Conservation (phyloP, 106 monocot species). For the Phalaenopsis equestris region DNA sequence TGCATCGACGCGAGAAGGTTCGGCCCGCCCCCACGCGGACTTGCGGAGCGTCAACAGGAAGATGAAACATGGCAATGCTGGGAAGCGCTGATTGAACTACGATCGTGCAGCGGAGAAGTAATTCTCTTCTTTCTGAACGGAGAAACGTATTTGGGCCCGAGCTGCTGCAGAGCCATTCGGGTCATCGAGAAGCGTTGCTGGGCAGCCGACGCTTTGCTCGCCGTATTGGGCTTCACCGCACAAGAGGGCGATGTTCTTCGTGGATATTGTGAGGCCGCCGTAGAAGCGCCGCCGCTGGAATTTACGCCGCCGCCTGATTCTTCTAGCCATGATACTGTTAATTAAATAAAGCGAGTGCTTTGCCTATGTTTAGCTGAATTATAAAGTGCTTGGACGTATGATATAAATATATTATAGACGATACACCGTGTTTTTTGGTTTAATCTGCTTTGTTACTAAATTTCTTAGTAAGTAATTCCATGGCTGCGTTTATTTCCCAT, state of each 20-base stretch:
- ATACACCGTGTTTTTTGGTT: no score
- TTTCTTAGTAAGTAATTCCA: no score
- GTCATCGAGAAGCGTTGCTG: slow-evolving; percentile 61
- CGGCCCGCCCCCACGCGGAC: background rate
- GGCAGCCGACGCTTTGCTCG: slow-evolving; percentile 49
- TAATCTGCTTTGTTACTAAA: no score
- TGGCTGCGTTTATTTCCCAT: no score
- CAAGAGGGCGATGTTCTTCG: slow-evolving; percentile 57
- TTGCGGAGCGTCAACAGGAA: background rate
- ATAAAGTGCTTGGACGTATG: no score
- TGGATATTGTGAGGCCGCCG: slow-evolving; percentile 51
- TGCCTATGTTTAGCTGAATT: no score
- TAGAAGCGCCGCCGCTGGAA: background rate
- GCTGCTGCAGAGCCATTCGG: slow-evolving; percentile 57
- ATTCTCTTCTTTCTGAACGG: slow-evolving; percentile 93
- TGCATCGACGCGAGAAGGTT: background rate
- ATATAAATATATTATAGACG: no score
- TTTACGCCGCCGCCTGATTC: background rate
- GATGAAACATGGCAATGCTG: slow-evolving; percentile 25
- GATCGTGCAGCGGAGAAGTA: slow-evolving; percentile 65
- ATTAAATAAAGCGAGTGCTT: no score
- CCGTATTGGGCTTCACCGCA: slow-evolving; percentile 52
- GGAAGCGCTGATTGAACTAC: slow-evolving; percentile 54
- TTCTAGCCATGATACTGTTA: background rate
- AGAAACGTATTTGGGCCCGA: slow-evolving; percentile 56